Conservation (phyloP, 768 basidiomycete genomes). For the Podaxis pistillaris region DNA sequence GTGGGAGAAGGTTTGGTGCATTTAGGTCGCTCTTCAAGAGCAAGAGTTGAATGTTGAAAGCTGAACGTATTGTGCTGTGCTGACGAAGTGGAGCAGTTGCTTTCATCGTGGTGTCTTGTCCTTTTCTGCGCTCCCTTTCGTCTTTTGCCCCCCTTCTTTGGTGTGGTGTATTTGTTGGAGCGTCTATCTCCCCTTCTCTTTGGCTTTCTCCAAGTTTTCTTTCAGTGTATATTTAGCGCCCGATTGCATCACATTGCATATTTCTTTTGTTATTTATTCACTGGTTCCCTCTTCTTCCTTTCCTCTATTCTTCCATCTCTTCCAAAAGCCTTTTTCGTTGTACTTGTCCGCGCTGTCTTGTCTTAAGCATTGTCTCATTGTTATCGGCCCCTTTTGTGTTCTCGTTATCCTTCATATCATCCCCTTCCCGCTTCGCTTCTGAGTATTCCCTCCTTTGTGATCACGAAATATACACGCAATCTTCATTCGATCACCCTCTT, state of each 20-base stretch:
- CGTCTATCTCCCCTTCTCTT: background rate
- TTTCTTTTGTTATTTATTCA: constrained; percentile 8
- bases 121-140: constrained; percentile 19
- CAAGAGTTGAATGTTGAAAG: constrained; percentile 32
- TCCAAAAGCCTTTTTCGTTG: background rate
- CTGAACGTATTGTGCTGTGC: background rate
- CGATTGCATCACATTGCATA: constrained; percentile 4
- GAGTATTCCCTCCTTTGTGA: background rate
- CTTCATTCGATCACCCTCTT: background rate
- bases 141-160: constrained; percentile 19
- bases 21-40: constrained; percentile 41
- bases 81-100: background rate
- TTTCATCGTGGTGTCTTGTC: constrained; percentile 4
- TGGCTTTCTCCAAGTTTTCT: background rate
- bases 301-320: background rate
- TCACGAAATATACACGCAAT: background rate
- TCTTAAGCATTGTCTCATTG: constrained; percentile 4
- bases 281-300: background rate
- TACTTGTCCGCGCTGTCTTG: constrained; percentile 10
- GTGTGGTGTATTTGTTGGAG: constrained; percentile 16
- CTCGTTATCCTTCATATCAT: background rate
- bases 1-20: constrained; percentile 35
- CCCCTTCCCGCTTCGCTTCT: background rate
- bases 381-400: background rate
- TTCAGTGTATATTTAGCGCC: constrained; percentile 11